These are phyloP conservation scores for Talaromyces stipitatus DNA, from an alignment of 495 filamentous ascomycete species.

Conservation along the genomic window DNA sequence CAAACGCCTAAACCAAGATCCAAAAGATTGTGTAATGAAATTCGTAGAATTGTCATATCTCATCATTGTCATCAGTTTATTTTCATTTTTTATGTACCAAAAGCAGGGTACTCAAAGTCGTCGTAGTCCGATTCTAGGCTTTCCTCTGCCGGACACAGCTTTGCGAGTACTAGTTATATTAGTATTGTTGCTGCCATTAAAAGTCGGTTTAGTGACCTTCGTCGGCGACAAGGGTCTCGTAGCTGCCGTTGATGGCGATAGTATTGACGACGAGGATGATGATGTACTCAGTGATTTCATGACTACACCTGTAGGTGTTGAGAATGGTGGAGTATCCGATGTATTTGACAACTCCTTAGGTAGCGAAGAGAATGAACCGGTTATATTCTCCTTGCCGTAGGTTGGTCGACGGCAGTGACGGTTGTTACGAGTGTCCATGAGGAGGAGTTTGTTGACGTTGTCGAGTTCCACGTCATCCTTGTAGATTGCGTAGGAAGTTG, in stretches of 20 bases:
- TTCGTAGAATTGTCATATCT: background rate
- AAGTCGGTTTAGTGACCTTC: constrained; percentile 12
- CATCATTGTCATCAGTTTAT: background rate
- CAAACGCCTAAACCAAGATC: background rate
- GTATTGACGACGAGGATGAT: background rate
- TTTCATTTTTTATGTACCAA: background rate
- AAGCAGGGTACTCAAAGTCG: constrained; percentile 19
- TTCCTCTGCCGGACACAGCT: constrained; percentile 14
- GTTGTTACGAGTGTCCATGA: background rate
- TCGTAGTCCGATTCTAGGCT: constrained; percentile 33
- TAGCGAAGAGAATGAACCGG: constrained; percentile 5
- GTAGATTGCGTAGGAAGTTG: constrained; percentile 18
- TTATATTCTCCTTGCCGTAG: constrained; percentile 29
- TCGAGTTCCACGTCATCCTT: constrained; percentile 19
- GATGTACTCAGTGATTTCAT: constrained; percentile 4
- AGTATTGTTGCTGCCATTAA: background rate
- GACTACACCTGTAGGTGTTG: background rate
- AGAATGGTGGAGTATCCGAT: background rate
- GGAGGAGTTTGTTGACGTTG: background rate
- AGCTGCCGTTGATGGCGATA: constrained; percentile 1
- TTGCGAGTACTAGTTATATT: constrained; percentile 15
- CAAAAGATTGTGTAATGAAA: background rate
- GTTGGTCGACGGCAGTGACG: constrained; percentile 15
- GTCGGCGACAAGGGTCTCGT: constrained; percentile 1
- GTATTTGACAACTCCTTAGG: background rate